Conservation (phyloP, 169 alveolate genomes). For the Prorocentrum cordatum region DNA sequence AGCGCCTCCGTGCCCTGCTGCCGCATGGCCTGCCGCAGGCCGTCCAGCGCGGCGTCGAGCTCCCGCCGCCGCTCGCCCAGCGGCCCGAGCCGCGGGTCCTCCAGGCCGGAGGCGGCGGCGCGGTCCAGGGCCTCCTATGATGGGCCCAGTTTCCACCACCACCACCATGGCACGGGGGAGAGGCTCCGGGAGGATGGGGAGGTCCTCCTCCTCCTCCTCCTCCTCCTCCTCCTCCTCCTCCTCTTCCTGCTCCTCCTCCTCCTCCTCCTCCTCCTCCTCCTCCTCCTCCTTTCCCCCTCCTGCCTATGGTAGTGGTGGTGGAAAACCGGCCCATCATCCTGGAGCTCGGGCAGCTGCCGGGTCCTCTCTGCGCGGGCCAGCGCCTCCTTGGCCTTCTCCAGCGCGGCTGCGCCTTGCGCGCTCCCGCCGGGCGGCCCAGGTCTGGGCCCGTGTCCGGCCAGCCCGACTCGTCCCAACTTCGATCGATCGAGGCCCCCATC, state of each 20-base stretch:
- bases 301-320: background rate
- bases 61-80: background rate
- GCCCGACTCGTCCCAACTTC: too few species aligned
- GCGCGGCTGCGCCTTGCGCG: background rate
- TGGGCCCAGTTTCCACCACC: too few species aligned
- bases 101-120: constrained; percentile 1
- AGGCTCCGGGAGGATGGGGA: background rate
- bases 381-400: background rate
- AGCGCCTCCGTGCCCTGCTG: background rate
- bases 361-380: background rate
- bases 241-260: background rate
- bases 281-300: background rate
- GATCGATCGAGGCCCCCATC: too few species aligned
- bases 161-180: too few species aligned
- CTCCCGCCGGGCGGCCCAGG: background rate
- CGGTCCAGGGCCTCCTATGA: constrained; percentile 22
- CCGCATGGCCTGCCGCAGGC: background rate
- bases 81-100: background rate
- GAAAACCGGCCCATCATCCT: background rate
- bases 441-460: background rate
- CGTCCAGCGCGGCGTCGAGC: background rate
- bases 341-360: background rate
- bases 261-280: background rate
- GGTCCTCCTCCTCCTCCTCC: background rate
- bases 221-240: background rate